Base-by-base conservation (phyloP, 2,329 filamentous ascomycete genomes). In the Fusarium xylarioides region DNA sequence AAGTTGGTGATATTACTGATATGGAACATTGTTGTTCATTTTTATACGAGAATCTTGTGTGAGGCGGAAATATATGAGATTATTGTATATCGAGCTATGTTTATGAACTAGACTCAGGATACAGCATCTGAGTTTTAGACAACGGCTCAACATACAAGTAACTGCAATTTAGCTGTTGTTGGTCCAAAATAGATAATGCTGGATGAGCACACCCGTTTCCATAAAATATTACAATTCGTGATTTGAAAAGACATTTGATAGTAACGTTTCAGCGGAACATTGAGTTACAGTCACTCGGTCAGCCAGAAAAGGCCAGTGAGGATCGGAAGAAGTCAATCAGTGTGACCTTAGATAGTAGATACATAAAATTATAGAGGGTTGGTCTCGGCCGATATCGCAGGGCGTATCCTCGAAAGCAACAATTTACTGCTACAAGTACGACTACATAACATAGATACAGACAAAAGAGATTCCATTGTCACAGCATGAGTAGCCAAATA, bases 361-460 rank as follows among this genome's bases (percentile, higher is more conserved):
- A 28, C 9, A 47, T 47, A n/a, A 35, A 47, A 49, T 49, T 16
- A 28, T 49, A 26, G n/a, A 57, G 32, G 10, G 11, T 57, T 47
- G 30, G 14, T 5, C 12, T 18, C 15, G 42, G 57, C 68, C 68
- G 63, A 69, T 43, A 71, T 64, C 68, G 56, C 68, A 72, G 55
- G 18, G 16, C 26, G 38, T 40, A 21, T 38, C 18, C 28, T n/a
- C n/a, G 16, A 18, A 21, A 28, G 40, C 30, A 57, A 37, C 55
- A 26, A 57, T 21, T 38, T 52, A 28, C 23, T n/a, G 42, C 21
- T 18, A n/a, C n/a, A n/a, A n/a, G n/a, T n/a, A n/a, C 4, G n/a
- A 28, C 16, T 7, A 23, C 14, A 42, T 34, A 50, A 28, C 14
- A 42, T 34, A 50, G 47, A 54, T 28, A 32, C 11, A n/a, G 35